Evolutionary conservation across 257 asterid genomes (phyloP).

Genomic region (Lantana camara): DNA sequence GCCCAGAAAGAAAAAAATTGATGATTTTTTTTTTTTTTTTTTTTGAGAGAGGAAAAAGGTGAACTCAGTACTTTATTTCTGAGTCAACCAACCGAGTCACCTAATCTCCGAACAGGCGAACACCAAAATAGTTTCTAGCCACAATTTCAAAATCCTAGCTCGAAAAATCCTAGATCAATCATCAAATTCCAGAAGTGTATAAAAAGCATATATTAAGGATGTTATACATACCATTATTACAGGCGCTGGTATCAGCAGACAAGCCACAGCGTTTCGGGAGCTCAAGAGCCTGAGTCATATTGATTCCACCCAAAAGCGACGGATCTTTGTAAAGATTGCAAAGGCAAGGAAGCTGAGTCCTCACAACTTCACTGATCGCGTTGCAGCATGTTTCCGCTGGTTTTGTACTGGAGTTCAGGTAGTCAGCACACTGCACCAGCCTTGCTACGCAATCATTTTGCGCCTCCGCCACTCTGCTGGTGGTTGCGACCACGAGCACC

Average conservation of each 20-base stretch:
- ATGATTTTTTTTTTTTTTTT: background rate
- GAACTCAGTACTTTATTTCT: background rate
- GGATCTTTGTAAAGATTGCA: too few relatives aligned
- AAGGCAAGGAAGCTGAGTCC: too few relatives aligned
- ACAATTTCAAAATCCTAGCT: background rate
- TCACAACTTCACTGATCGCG: too few relatives aligned
- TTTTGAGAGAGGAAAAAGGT: background rate
- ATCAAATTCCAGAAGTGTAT: background rate
- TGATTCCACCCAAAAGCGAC: too few relatives aligned
- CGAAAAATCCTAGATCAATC: background rate
- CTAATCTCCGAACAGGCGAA: background rate
- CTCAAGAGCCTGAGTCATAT: constrained; percentile 38
- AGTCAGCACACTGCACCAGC: too few relatives aligned
- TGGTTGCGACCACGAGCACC: too few relatives aligned
- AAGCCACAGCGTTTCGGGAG: constrained; percentile 43
- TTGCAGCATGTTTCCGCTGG: too few relatives aligned
- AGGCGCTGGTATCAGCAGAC: constrained; percentile 34
- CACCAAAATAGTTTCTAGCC: background rate
- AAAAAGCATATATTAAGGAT: background rate
- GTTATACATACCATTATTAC: constrained; percentile 39
- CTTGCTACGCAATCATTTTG: too few relatives aligned
- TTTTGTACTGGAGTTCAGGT: too few relatives aligned
- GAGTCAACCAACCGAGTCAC: background rate
- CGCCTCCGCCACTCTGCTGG: too few relatives aligned
- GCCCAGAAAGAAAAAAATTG: background rate